Evolutionary conservation across 2,329 filamentous ascomycete species (phyloP), one percentile per base, ranked within the genome.

Genomic region (Chaetomiaceae sp.): DNA sequence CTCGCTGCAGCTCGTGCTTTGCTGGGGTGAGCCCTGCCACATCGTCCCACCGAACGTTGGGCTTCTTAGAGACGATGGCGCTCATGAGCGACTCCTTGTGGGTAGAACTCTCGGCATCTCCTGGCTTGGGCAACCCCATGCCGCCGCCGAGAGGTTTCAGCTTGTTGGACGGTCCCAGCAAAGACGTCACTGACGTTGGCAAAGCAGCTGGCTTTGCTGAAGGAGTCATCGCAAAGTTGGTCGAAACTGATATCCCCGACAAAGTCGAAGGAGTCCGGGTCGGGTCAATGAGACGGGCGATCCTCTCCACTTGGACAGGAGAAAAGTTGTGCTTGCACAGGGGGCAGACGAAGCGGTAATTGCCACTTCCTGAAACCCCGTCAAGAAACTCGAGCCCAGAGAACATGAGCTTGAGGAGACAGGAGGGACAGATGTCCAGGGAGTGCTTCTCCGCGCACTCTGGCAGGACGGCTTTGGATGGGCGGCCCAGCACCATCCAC

Each of bases 1-100:
- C 58, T 42, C 54, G 54, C 37, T 61, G 56, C 27, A 61, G 59
- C 42, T 59, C 59, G 9, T 59, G 52, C 54, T 61, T 60, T 22
- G 59, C 59, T 3, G 47, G 31, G 1, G 23, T 49, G 20, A 62
- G 54, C 1, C 59, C 60, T 8, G 60, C 60, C 6, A 60, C 55
- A 23, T 61, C 60, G 14, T 55, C 47, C 59, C 59, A 61, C 34
- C 27, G 47, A 27, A 61, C 55, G 47, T 61, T 58, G 36, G 57
- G 59, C 20, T 56, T 61, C 11, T 55, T 44, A 23, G 61, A 45
- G 37, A 61, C 50, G 37, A 61, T 49, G 29, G 47, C 47, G 37
- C 6, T 40, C 33, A 53, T 49, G 27, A 61, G 56, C 4, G 58
- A 22, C 37, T 37, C 50, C 17, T 37, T 34, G 36, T 36, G 37